phyloP scores from a whole-genome alignment of 306 rosid genomes.

The Coriaria nepalensis region DNA sequence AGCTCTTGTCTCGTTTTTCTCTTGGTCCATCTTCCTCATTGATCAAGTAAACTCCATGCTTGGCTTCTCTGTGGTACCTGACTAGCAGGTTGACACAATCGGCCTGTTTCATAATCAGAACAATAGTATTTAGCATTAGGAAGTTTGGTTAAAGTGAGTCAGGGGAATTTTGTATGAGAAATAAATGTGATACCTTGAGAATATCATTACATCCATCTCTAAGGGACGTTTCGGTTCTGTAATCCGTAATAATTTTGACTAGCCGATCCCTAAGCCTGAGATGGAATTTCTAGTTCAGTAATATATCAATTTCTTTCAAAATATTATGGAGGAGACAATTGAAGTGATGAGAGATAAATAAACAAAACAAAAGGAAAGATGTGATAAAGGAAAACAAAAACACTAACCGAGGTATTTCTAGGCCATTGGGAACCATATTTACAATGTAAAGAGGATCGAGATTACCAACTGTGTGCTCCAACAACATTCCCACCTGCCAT shows the following conservation, averaged over 20 bases:
- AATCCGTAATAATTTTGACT: constrained; percentile 81
- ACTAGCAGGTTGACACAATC: constrained; percentile 77
- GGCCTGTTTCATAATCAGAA: constrained; percentile 42
- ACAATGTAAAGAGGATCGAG: constrained; percentile 69
- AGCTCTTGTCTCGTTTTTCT: constrained; percentile 33
- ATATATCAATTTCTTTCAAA: too few relatives aligned
- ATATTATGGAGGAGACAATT: too few relatives aligned
- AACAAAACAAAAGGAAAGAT: not conserved
- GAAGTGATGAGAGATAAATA: too few relatives aligned
- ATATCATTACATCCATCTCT: constrained; percentile 96
- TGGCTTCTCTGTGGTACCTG: constrained; percentile 84
- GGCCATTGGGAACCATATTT: constrained; percentile 87
- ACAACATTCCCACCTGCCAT: constrained; percentile 70
- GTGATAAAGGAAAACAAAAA: not conserved
- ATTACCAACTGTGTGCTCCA: constrained; percentile 98
- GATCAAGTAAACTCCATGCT: constrained; percentile 68
- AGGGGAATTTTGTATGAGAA: constrained; percentile 3
- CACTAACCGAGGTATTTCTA: constrained; percentile 88
- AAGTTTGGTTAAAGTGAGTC: not conserved
- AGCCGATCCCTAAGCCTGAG: constrained; percentile 88
- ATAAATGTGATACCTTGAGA: constrained; percentile 48
- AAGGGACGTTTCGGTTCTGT: constrained; percentile 93
- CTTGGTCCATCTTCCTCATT: constrained; percentile 62
- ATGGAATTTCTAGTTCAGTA: constrained; percentile 5
- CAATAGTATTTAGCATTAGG: constrained; percentile 12